Percentiles rank a stretch among this genome's conserved stretches.
These are phyloP conservation scores for Tetrastigma voinierianum DNA, from an alignment of 164 flowering plant genomes.

Conservation along the genomic window DNA sequence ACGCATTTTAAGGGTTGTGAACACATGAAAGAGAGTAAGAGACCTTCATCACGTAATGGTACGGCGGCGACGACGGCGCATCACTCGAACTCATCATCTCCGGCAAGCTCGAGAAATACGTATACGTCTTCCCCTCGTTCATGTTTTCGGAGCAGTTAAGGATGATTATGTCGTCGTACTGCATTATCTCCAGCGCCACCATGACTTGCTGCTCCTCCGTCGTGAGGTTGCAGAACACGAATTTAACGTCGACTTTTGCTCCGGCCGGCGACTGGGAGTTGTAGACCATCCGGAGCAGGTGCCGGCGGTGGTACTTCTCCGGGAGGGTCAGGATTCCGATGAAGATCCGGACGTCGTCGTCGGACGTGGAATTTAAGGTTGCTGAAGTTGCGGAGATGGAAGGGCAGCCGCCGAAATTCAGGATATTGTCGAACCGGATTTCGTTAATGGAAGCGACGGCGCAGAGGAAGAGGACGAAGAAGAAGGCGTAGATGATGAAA, in stretches of 20 bases:
- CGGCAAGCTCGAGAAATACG: slow-evolving; percentile 74
- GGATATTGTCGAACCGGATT: slow-evolving; percentile 44
- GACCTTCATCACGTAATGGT: slow-evolving; percentile 80
- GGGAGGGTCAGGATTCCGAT: slow-evolving; percentile 76
- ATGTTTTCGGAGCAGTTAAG: slow-evolving; percentile 77
- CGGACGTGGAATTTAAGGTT: background rate
- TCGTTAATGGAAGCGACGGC: slow-evolving; percentile 67
- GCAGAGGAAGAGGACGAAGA: slow-evolving; percentile 59
- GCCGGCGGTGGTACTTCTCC: slow-evolving; percentile 67
- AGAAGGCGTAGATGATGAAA: slow-evolving; percentile 43
- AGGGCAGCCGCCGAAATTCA: slow-evolving; percentile 42
- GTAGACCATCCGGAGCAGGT: slow-evolving; percentile 75
- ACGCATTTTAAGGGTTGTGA: too few species aligned
- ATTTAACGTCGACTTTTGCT: slow-evolving; percentile 62
- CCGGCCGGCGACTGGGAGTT: slow-evolving; percentile 49
- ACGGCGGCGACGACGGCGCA: slow-evolving; percentile 45
- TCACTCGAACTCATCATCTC: slow-evolving; percentile 30
- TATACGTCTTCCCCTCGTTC: slow-evolving; percentile 81
- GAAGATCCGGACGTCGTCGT: slow-evolving; percentile 50
- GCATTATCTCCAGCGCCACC: slow-evolving; percentile 84
- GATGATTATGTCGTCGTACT: slow-evolving; percentile 72
- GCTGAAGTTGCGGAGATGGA: slow-evolving; percentile 9
- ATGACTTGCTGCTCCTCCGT: slow-evolving; percentile 71
- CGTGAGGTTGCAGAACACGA: slow-evolving; percentile 83
- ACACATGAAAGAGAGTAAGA: too few species aligned